phyloP scores from a whole-genome alignment of 2,329 filamentous ascomycete genomes.

The Penicillium sp. region DNA sequence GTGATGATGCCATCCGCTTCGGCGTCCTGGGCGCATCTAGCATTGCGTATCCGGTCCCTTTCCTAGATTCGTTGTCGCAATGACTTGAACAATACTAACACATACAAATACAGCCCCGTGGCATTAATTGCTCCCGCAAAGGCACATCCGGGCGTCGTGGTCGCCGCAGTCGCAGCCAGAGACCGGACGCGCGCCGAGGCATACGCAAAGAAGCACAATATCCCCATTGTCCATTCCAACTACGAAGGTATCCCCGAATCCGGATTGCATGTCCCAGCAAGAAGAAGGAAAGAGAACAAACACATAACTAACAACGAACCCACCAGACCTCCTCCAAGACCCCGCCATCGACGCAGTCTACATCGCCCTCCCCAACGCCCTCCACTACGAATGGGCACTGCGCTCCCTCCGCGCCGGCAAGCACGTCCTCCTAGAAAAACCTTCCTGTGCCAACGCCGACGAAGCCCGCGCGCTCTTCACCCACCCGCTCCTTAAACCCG shows the following conservation, averaged over 20 bases:
- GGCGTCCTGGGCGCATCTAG: constrained; percentile 22
- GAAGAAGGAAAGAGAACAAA: no score
- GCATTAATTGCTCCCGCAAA: constrained; percentile 47
- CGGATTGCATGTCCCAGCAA: constrained; percentile 39
- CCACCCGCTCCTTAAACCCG: constrained; percentile 26
- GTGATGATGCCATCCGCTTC: constrained; percentile 18
- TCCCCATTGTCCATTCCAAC: constrained; percentile 49
- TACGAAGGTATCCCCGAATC: constrained; percentile 53
- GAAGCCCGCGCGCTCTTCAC: constrained; percentile 50
- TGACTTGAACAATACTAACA: background rate
- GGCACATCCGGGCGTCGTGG: constrained; percentile 53
- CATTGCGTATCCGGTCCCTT: constrained; percentile 17
- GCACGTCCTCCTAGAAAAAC: constrained; percentile 58
- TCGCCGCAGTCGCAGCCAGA: constrained; percentile 54
- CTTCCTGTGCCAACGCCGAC: constrained; percentile 45
- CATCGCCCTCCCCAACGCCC: constrained; percentile 47
- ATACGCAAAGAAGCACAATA: constrained; percentile 53
- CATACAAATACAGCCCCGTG: constrained; percentile 15
- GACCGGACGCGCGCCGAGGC: constrained; percentile 47
- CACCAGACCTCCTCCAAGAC: constrained; percentile 31
- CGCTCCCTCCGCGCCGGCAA: constrained; percentile 51
- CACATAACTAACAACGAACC: no score
- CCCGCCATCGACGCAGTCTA: constrained; percentile 40
- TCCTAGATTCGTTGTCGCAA: background rate
- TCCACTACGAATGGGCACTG: constrained; percentile 49